Conservation (phyloP, 306 rosid species). For the Casuarina equisetifolia region DNA sequence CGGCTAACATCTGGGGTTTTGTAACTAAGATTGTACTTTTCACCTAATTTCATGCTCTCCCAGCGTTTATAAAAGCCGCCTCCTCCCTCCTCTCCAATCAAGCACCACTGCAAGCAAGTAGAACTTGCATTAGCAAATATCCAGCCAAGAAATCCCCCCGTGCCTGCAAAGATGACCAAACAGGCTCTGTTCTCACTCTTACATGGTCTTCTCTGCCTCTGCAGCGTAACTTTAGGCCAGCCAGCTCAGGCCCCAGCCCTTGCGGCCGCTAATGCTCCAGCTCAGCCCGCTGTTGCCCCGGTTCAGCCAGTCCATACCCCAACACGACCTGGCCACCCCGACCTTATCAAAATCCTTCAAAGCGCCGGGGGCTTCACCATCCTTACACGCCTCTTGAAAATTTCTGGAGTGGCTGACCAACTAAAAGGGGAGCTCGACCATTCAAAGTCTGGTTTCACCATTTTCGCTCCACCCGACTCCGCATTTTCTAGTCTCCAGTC, state of each 20-base stretch:
- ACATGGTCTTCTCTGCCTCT: conserved; percentile 28
- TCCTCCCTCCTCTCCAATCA: conserved; percentile 26
- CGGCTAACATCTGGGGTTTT: conserved; percentile 11
- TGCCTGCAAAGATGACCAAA: conserved; percentile 27
- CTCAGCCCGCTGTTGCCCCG: conserved; percentile 9
- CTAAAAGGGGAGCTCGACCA: conserved; percentile 54
- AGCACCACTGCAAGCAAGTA: conserved; percentile 5
- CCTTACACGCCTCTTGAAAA: conserved; percentile 51
- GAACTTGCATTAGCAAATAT: background rate
- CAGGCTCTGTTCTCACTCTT: conserved; percentile 30
- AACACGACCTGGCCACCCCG: conserved; percentile 44
- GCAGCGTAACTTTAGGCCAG: conserved; percentile 32
- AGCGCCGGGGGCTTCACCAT: conserved; percentile 61
- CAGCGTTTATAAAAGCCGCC: conserved; percentile 29
- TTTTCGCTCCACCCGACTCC: conserved; percentile 63
- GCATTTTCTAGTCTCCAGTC: conserved; percentile 62
- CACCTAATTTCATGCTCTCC: conserved; percentile 19
- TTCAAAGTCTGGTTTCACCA: conserved; percentile 50
- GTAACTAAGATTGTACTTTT: conserved; percentile 8
- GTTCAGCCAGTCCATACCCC: conserved; percentile 24
- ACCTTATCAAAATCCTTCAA: conserved; percentile 52
- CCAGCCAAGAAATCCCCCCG: background rate
- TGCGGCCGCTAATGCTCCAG: conserved; percentile 15
- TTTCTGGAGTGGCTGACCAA: conserved; percentile 52
- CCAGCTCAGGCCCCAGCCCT: conserved; percentile 43